These are phyloP conservation scores for Cystobasidium onofrii DNA, from an alignment of 768 basidiomycete genomes.

Conservation along the genomic window DNA sequence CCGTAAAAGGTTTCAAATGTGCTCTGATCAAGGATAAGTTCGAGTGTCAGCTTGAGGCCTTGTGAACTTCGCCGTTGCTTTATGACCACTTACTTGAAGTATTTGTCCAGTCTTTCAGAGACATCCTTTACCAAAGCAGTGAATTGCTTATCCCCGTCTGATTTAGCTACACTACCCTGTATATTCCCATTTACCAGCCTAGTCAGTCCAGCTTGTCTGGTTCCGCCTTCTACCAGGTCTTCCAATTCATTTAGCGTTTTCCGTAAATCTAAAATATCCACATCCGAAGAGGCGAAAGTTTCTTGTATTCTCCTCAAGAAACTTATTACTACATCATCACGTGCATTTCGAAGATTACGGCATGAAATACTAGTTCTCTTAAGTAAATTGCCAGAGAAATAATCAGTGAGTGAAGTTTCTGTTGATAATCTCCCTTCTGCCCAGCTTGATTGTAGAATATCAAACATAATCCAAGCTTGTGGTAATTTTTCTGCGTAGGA, in stretches of 20 bases:
- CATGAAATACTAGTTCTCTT: background rate
- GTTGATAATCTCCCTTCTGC: background rate
- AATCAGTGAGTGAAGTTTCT: slow-evolving; percentile 3
- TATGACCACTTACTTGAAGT: slow-evolving; percentile 3
- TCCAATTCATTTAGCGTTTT: background rate
- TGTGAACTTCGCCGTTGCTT: background rate
- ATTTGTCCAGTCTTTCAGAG: background rate
- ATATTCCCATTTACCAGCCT: slow-evolving; percentile 32
- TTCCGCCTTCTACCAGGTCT: background rate
- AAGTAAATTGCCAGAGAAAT: slow-evolving; percentile 5
- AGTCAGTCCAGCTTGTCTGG: slow-evolving; percentile 5
- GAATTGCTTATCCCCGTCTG: slow-evolving; percentile 6
- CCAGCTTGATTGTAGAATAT: slow-evolving; percentile 10
- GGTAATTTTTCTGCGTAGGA: background rate
- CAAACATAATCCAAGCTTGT: slow-evolving; percentile 14
- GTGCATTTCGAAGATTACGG: slow-evolving; percentile 12
- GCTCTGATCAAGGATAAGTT: background rate
- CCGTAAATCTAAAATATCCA: background rate
- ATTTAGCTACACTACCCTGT: slow-evolving; percentile 4
- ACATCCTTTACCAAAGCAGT: slow-evolving; percentile 1
- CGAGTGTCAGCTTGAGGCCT: background rate
- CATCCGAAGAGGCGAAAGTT: background rate
- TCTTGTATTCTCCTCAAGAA: background rate
- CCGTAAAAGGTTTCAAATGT: background rate
- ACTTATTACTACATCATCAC: slow-evolving; percentile 8